Conservation (phyloP, 2,329 filamentous ascomycete species). For the Amauroascus verrucosus region DNA sequence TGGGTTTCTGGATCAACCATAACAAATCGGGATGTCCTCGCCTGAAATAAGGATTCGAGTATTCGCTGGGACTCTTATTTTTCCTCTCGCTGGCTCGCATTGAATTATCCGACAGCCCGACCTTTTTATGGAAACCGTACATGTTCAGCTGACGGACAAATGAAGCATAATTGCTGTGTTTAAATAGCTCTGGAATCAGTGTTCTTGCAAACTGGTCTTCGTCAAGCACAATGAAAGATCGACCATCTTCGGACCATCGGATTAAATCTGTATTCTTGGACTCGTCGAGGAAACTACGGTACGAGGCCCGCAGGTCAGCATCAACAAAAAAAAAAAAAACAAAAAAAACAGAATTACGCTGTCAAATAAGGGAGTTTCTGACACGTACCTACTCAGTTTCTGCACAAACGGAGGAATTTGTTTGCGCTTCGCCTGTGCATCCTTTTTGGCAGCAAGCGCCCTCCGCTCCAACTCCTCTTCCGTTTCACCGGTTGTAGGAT, state of each 20-base stretch:
- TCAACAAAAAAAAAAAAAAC: background rate
- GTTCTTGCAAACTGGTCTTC: constrained; percentile 79
- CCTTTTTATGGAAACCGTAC: constrained; percentile 59
- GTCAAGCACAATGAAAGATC: constrained; percentile 92
- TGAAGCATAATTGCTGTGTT: constrained; percentile 69
- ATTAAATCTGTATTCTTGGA: constrained; percentile 90
- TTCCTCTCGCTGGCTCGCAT: constrained; percentile 96
- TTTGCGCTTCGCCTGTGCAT: constrained; percentile 81
- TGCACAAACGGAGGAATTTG: constrained; percentile 97
- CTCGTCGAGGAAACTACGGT: constrained; percentile 74
- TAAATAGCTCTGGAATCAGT: constrained; percentile 64
- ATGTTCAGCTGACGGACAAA: constrained; percentile 63
- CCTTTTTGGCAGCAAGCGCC: constrained; percentile 71
- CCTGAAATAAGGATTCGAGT: constrained; percentile 93
- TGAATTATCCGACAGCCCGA: constrained; percentile 87
- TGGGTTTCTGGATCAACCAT: constrained; percentile 95
- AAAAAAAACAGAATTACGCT: background rate
- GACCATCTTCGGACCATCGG: constrained; percentile 91
- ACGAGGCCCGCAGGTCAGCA: constrained; percentile 15
- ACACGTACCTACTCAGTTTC: constrained; percentile 81
- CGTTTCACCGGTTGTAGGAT: constrained; percentile 44
- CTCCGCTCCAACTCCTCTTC: constrained; percentile 69
- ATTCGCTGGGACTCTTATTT: constrained; percentile 96
- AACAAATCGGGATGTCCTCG: constrained; percentile 83
- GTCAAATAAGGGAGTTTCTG: background rate